These are phyloP conservation scores for Daldinia bambusicola DNA, from an alignment of 495 filamentous ascomycete species.

Conservation along the genomic window DNA sequence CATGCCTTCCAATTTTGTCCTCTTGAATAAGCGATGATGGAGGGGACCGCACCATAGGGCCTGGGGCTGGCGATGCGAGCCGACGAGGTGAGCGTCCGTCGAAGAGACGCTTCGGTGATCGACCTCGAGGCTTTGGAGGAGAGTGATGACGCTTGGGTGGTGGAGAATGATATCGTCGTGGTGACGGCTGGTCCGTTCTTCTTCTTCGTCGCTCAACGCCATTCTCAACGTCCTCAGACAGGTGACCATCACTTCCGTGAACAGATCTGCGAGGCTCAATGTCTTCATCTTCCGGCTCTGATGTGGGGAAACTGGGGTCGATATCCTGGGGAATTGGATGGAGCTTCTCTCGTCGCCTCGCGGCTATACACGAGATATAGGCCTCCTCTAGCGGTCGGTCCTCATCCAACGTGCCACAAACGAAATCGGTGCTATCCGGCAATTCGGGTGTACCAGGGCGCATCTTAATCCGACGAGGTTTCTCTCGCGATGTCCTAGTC, in stretches of 20 bases:
- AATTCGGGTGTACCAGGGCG: slow-evolving; percentile 82
- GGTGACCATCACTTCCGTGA: slow-evolving; percentile 64
- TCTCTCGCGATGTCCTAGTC: slow-evolving; percentile 41
- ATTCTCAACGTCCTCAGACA: slow-evolving; percentile 64
- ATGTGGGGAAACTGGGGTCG: slow-evolving; percentile 95
- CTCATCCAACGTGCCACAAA: slow-evolving; percentile 96
- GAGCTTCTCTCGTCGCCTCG: slow-evolving; percentile 81
- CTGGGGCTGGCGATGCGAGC: slow-evolving; percentile 71
- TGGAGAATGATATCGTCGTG: slow-evolving; percentile 58
- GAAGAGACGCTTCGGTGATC: slow-evolving; percentile 70
- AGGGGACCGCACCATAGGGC: slow-evolving; percentile 54
- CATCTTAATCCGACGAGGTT: slow-evolving; percentile 62
- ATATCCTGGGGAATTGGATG: slow-evolving; percentile 89
- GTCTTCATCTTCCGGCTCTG: slow-evolving; percentile 86
- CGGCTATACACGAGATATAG: slow-evolving; percentile 85
- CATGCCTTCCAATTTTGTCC: slow-evolving; percentile 49
- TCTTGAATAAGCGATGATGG: slow-evolving; percentile 53
- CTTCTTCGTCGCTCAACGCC: slow-evolving; percentile 53
- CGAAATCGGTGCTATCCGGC: slow-evolving; percentile 97
- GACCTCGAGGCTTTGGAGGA: slow-evolving; percentile 59
- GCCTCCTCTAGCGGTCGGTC: slow-evolving; percentile 93
- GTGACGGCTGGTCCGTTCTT: slow-evolving; percentile 51
- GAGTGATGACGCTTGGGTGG: slow-evolving; percentile 59
- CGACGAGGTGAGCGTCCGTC: slow-evolving; percentile 74
- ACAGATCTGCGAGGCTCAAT: slow-evolving; percentile 65